Conservation (phyloP, 176 grass and related monocot species). For the Rhynchospora breviuscula region DNA sequence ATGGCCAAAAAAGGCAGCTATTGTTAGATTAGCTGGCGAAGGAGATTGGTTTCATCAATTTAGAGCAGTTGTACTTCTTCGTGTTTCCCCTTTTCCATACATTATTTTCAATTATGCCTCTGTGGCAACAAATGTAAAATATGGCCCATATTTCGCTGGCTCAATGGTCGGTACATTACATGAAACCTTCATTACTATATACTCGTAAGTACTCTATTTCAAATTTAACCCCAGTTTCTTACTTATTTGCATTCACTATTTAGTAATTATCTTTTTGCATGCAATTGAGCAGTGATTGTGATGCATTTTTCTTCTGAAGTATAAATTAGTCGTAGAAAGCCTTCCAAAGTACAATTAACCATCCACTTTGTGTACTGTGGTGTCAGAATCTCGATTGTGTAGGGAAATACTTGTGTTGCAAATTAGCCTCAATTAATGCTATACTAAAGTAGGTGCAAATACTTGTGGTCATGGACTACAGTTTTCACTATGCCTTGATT, state of each 20-base stretch:
- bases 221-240: not conserved
- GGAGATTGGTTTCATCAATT: conserved; percentile 98
- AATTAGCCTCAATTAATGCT: not conserved
- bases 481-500: not conserved
- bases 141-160: conserved; percentile 78
- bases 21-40: conserved; percentile 93
- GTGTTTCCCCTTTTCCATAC: conserved; percentile 96
- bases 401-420: not conserved
- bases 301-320: not conserved
- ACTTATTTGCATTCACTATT: not conserved
- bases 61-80: conserved; percentile 76
- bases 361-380: not conserved
- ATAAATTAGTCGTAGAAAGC: not conserved
- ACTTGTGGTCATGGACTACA: not conserved
- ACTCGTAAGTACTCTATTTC: conserved; percentile 51
- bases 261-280: not conserved
- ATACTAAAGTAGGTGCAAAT: not conserved
- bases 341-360: not conserved
- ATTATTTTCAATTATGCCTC: conserved; percentile 95
- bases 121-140: conserved; percentile 91
- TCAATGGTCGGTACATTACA: conserved; percentile 81
- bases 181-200: conserved; percentile 91
- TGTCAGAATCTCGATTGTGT: not conserved
- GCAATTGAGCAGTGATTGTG: not conserved
- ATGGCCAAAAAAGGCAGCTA: conserved; percentile 88